Evolutionary conservation across 148 eudicot species (phyloP), one percentile per base, ranked within the genome.

Genomic region (Camellia japonica): DNA sequence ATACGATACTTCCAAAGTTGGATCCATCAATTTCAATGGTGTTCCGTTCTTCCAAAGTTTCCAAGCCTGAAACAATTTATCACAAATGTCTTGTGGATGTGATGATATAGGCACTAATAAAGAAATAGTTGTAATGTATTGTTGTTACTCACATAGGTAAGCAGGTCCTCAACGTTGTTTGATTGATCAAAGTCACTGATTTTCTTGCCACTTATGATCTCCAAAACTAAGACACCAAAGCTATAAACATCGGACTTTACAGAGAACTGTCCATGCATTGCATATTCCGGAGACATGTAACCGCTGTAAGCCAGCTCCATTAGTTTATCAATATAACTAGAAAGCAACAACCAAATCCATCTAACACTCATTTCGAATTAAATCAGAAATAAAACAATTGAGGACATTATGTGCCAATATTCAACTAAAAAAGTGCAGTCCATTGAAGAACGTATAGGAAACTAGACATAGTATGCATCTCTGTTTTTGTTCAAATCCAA

Each of bases 241-340:
- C 95, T 88, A 64, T 67, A 91, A 4, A 91, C 88, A 78, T 90
- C 91, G 0, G 91, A 88, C 51, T 88, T 90, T 3, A 71, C 83
- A 0, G 93, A 90, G 56, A 87, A 90, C 6, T 55, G 20, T 43
- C 91, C 95, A 5, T 79, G 82, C 61, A 83, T 58, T 54, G 82
- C 87, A 51, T 88, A 91, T 43, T 90, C 90, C 6, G 89, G 93
- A n/a, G 90, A 75, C 90, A 90, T 91, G 67, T 91, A 91, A 6
- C 94, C 94, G 71, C 91, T 91, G 77, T 71, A 79, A 70, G 12
- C 13, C 19, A 12, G 0, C 1, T 5, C 38, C 0, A 68, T 54
- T n/a, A 47, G 55, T 60, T 19, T 10, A 11, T 41, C 4, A 20
- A 61, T 9, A 46, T 7, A 8, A 51, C 4, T 0, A 11, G 41